Base-by-base conservation (phyloP, 805 yeast species). In the Wickerhamiella kurtzmanii region DNA sequence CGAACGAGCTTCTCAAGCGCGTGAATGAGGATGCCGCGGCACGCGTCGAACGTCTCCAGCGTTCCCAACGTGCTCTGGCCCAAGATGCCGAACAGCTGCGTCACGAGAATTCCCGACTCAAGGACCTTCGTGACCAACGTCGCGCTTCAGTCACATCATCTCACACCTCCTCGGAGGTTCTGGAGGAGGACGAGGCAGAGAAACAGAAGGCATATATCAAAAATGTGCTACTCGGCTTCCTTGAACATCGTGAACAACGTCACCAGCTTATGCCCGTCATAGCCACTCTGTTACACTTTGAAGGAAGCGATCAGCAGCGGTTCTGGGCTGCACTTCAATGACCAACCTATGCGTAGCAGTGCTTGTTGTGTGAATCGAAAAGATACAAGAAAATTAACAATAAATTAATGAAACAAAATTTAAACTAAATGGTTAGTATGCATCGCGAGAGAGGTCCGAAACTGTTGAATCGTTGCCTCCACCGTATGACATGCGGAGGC, bases 231-330 rank as follows among this genome's bases (percentile, higher is more conserved):
- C 66, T 89, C 2, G 96, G 96, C 2, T 92, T 82, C 60, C 64
- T 92, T 46, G 96, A 88, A 58, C 95, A 84, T 60, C 82, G 75
- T 58, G 98, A 89, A n/a, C 96, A 88, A 63, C 72, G 97, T 49
- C 77, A 72, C 22, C 85, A 80, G 61, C 70, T 89, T 39, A 66
- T 92, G 28, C 96, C 97, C 0, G 97, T 92, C 4, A 68, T 89
- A 20, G 75, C 88, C 43, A 78, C 84, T 53, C 63, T 89, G 44
- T 71, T 89, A 50, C 76, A 78, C 46, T 66, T 89, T 59, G 76
- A 72, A 44, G 76, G 74, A 45, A 74, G 71, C 4, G 98, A 89
- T 53, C 92, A 83, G 60, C 74, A 73, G 54, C 74, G 86, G 56
- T 68, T 89, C n/a, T 54, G 81, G 52, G 59, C 68, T 41, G 82